phyloP scores from a whole-genome alignment of 2,329 filamentous ascomycete genomes.

The Fusarium papillatum region DNA sequence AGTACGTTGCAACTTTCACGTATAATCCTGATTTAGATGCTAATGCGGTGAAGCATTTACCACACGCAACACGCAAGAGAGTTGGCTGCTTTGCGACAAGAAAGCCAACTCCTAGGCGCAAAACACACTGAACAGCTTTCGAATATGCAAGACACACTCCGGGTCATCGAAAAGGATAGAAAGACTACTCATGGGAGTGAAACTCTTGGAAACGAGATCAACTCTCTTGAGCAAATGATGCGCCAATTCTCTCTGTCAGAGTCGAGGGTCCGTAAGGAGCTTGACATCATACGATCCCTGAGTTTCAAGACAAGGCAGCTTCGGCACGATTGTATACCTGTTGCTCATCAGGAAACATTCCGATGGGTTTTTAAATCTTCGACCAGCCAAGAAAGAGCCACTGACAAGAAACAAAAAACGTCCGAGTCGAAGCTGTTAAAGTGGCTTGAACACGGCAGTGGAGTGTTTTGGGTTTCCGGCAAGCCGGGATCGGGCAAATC shows the following conservation, averaged over 20 bases:
- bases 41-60: background rate
- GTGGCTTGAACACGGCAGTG: constrained; percentile 34
- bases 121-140: constrained; percentile 1
- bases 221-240: constrained; percentile 2
- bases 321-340: background rate
- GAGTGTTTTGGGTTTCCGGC: constrained; percentile 47
- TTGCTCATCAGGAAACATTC: constrained; percentile 36
- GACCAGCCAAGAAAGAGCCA: constrained; percentile 17
- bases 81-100: background rate
- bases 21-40: no score
- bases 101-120: background rate
- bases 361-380: constrained; percentile 33
- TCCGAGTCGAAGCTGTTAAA: constrained; percentile 22
- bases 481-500: constrained; percentile 50
- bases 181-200: no score
- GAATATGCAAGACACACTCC: background rate
- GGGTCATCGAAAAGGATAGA: background rate
- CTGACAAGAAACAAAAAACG: background rate
- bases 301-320: background rate
- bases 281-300: constrained; percentile 2
- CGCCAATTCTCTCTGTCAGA: background rate
- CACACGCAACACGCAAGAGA: background rate
- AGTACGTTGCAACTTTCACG: background rate
- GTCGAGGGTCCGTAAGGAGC: background rate
- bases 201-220: background rate